Conservation (phyloP, 805 yeast genomes). For the Grigorovia humatica region DNA sequence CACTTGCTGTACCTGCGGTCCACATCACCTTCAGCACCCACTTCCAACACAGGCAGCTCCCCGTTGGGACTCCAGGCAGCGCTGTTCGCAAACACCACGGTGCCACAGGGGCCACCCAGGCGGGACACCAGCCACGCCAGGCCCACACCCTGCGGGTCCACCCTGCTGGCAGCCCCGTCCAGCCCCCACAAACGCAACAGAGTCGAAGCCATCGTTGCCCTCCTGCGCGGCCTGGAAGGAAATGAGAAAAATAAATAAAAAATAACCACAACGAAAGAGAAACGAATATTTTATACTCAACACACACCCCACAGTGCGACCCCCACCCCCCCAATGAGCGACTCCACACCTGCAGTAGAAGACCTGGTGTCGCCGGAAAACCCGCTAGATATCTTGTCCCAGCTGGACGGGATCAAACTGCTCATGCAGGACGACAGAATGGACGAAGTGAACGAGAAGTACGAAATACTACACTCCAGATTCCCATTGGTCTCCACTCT, state of each 20-base stretch:
- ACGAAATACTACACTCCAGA: slow-evolving; percentile 46
- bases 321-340: not conserved
- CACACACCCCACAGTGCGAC: too few species aligned
- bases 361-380: slow-evolving; percentile 13
- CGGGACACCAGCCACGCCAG: slow-evolving; percentile 13
- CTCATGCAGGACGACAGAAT: slow-evolving; percentile 44
- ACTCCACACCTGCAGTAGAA: not conserved
- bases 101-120: slow-evolving; percentile 8
- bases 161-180: slow-evolving; percentile 16
- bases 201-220: too few species aligned
- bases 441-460: slow-evolving; percentile 48
- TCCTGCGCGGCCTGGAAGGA: too few species aligned
- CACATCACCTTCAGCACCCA: slow-evolving; percentile 5
- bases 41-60: slow-evolving; percentile 40
- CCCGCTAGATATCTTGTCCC: slow-evolving; percentile 44
- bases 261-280: too few species aligned
- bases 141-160: slow-evolving; percentile 25
- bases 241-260: too few species aligned
- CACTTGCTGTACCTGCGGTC: slow-evolving; percentile 5
- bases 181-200: slow-evolving; percentile 22
- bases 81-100: slow-evolving; percentile 47
- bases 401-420: slow-evolving; percentile 45
- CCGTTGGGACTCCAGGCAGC: slow-evolving; percentile 42
- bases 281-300: not conserved
- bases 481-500: slow-evolving; percentile 61